Evolutionary conservation across 495 filamentous ascomycete species (phyloP), one percentile per base, ranked within the genome.

Genomic region (Tuber microsphaerosporum): DNA sequence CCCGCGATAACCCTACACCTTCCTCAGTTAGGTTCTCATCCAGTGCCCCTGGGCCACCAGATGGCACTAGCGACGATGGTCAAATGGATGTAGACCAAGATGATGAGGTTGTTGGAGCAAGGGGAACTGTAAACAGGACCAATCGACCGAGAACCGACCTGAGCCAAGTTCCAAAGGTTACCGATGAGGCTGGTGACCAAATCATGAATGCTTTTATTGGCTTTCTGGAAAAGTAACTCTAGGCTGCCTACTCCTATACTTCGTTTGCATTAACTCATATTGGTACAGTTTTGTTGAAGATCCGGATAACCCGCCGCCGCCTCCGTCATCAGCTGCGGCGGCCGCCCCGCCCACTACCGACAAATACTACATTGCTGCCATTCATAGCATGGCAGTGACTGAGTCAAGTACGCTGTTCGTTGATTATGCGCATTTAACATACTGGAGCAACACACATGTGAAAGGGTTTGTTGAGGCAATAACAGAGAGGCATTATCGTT

Each of bases 351-450:
- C 77, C 20, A 79, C 72, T 37, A 95, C 91, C 34, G 92, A 97
- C 83, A 95, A 93, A 83, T 97, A 97, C 86, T 99, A 99, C 84
- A 88, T 99, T 79, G 93, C 93, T 26, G 96, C 97, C 83, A 95
- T 99, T 74, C 92, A 97, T 80, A 93, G 92, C 74, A 90, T 99
- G 88, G 87, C 88, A 34, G 90, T 89, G 74, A 94, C 92, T 84
- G 89, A 91, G 76, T 87, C 97, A n/a, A 97, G 94, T 1, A 99
- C 95, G 8, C 90, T 98, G 61, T 99, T 98, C 83, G 92, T 99
- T 81, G 96, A 99, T 85, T 99, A 90, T 86, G 92, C 89, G 71
- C 95, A 99, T 84, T 84, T 99, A 51, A 69, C n/a, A 4, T 82
- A 82, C 69, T 82, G 81, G 81, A 82, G 80, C 39, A 87, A 90